Percentiles rank a stretch among this genome's conserved stretches.
phyloP scores from a whole-genome alignment of 176 grass and related monocot genomes.

The Paspalum notatum region DNA sequence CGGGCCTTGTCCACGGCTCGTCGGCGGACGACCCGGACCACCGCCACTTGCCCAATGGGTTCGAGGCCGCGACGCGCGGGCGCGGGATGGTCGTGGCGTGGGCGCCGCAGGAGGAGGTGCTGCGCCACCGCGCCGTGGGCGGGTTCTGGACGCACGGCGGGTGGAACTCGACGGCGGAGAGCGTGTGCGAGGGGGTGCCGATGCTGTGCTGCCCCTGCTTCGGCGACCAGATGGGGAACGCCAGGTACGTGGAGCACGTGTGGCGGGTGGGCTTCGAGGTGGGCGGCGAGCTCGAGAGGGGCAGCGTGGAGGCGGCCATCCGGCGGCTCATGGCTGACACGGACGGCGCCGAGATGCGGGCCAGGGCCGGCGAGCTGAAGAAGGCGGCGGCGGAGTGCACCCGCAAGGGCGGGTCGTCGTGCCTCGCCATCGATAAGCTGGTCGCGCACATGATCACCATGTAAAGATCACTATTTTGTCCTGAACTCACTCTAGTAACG shows the following conservation, averaged over 20 bases:
- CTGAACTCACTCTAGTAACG: no score
- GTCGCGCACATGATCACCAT: constrained; percentile 13
- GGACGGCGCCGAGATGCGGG: constrained; percentile 30
- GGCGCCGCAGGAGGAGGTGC: constrained; percentile 68
- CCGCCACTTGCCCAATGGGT: constrained; percentile 7
- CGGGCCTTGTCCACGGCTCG: neutral
- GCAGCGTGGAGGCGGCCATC: constrained; percentile 27
- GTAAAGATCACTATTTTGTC: neutral
- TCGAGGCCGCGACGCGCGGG: constrained; percentile 25
- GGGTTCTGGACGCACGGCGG: constrained; percentile 63
- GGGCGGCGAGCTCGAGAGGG: constrained; percentile 31
- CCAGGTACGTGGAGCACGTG: constrained; percentile 51
- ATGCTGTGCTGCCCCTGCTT: constrained; percentile 58
- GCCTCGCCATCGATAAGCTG: constrained; percentile 31
- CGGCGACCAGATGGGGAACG: constrained; percentile 59
- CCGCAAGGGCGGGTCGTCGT: constrained; percentile 27
- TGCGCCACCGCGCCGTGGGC: constrained; percentile 49
- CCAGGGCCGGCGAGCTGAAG: constrained; percentile 37
- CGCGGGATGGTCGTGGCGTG: constrained; percentile 50
- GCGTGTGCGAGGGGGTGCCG: constrained; percentile 50
- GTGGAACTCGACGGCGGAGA: constrained; percentile 62
- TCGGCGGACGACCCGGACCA: neutral
- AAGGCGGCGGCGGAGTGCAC: constrained; percentile 28
- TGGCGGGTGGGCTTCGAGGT: constrained; percentile 47
- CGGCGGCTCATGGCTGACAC: constrained; percentile 20